Conservation (phyloP, 179 eudicot species). For the Actinidia polygama region DNA sequence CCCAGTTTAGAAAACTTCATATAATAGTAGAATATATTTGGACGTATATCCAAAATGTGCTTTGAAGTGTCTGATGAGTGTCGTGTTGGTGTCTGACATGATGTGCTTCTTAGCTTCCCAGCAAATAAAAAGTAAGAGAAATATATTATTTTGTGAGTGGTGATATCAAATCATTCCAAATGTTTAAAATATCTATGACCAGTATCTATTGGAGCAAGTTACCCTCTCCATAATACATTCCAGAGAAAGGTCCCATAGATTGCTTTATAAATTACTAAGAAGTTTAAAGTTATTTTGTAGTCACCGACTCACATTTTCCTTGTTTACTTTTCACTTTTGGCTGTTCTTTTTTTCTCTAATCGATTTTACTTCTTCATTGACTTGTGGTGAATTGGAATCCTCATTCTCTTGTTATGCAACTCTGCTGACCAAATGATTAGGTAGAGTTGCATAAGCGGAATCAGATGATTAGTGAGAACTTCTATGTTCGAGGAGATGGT, state of each 20-base stretch:
- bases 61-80: no score
- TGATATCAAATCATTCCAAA: not conserved
- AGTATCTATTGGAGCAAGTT: not conserved
- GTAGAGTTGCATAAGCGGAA: constrained; percentile 66
- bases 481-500: constrained; percentile 86
- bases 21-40: no score
- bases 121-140: no score
- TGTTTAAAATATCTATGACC: not conserved
- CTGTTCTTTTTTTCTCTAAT: not conserved
- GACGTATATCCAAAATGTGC: no score
- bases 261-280: not conserved
- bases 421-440: constrained; percentile 16
- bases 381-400: not conserved
- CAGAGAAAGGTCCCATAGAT: not conserved
- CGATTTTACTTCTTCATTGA: constrained; percentile 10
- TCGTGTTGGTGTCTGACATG: no score
- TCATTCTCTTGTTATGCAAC: not conserved
- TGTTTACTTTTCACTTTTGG: not conserved
- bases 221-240: not conserved
- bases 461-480: constrained; percentile 78
- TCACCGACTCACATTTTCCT: no score
- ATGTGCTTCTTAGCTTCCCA: no score
- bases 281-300: not conserved
- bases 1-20: no score
- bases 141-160: no score